These are phyloP conservation scores for Alternaria solani DNA, from an alignment of 2,329 filamentous ascomycete genomes.

Conservation along the genomic window DNA sequence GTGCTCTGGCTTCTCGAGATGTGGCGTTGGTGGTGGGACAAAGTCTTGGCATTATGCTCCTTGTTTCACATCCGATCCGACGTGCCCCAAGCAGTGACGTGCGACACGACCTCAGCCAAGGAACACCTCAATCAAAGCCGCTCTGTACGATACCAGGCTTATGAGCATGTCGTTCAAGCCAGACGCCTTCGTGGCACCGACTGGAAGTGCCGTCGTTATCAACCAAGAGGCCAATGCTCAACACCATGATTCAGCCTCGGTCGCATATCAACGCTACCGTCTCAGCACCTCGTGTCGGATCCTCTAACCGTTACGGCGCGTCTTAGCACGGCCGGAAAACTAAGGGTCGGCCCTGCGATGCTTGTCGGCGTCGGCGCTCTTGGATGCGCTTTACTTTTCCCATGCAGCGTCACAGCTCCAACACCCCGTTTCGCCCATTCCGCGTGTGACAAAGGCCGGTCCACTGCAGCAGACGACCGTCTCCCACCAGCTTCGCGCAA, in stretches of 20 bases:
- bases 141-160: not conserved
- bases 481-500: slow-evolving; percentile 2
- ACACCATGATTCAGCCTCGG: not conserved
- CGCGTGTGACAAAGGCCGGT: slow-evolving; percentile 1
- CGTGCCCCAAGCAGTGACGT: slow-evolving; percentile 12
- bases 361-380: slow-evolving; percentile 3
- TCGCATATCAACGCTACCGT: slow-evolving; percentile 5
- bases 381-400: slow-evolving; percentile 12
- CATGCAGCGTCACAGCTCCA: not conserved
- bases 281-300: slow-evolving; percentile 10
- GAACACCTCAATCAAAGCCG: not conserved
- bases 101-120: slow-evolving; percentile 10
- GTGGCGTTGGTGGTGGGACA: not conserved
- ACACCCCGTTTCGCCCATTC: slow-evolving; percentile 1
- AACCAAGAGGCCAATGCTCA: not conserved
- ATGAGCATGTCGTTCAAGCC: not conserved
- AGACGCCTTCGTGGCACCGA: not conserved
- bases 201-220: not conserved
- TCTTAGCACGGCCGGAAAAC: slow-evolving; percentile 9
- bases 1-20: not conserved
- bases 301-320: slow-evolving; percentile 10
- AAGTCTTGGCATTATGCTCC: slow-evolving; percentile 15
- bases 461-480: slow-evolving; percentile 1
- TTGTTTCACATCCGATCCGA: slow-evolving; percentile 14
- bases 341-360: slow-evolving; percentile 10